phyloP scores from a whole-genome alignment of 306 rosid species.

The Prunus padus region DNA sequence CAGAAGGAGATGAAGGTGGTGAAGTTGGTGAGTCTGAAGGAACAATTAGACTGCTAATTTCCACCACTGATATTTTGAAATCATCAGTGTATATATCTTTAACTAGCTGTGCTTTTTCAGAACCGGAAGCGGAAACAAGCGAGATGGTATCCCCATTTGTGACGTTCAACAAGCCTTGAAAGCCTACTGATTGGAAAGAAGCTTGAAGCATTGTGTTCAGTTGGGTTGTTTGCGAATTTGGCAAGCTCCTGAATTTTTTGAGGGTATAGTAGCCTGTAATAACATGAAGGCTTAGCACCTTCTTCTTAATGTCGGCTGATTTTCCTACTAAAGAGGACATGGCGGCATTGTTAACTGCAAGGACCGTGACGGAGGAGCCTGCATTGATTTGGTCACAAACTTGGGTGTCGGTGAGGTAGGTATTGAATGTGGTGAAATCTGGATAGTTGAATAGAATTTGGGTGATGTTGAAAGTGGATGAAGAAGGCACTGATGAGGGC shows the following conservation, averaged over 20 bases:
- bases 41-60: background rate
- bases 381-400: background rate
- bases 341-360: background rate
- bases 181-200: background rate
- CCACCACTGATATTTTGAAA: background rate
- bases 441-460: background rate
- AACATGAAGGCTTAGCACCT: background rate
- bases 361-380: background rate
- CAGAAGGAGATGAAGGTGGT: background rate
- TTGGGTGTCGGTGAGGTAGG: background rate
- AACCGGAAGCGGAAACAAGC: background rate
- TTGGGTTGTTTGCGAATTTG: background rate
- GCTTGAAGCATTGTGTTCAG: background rate
- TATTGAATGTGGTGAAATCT: background rate
- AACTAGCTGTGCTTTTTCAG: background rate
- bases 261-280: background rate
- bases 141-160: background rate
- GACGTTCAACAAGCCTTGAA: background rate
- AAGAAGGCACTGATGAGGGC: background rate
- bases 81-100: background rate
- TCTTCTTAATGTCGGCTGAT: background rate
- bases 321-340: background rate
- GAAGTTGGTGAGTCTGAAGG: background rate
- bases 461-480: background rate
- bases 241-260: background rate